Percentiles rank a stretch among this genome's conserved stretches.
These are phyloP conservation scores for Isatis lusitanica DNA, from an alignment of 441 rosid species.

Conservation along the genomic window DNA sequence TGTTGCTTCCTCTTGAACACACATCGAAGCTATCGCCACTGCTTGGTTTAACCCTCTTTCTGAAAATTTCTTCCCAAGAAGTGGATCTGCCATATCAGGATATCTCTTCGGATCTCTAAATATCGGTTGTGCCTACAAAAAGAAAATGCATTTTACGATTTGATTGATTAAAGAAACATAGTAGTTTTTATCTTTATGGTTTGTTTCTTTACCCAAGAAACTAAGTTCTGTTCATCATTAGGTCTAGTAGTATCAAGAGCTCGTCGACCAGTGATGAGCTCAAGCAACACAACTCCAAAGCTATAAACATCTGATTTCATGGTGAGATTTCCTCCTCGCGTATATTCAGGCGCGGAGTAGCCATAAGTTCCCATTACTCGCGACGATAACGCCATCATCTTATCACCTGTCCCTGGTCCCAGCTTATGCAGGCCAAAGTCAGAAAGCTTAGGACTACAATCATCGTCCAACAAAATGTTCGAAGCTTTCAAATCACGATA, in stretches of 20 bases:
- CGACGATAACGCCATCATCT: constrained; percentile 42
- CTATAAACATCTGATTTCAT: constrained; percentile 79
- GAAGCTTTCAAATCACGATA: constrained; percentile 74
- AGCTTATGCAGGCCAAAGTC: constrained; percentile 67
- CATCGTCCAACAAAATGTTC: constrained; percentile 64
- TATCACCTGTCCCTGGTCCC: constrained; percentile 50
- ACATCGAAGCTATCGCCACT: constrained; percentile 94
- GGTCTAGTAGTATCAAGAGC: constrained; percentile 81
- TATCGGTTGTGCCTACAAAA: constrained; percentile 68
- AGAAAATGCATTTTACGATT: neutral
- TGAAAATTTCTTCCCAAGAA: constrained; percentile 47
- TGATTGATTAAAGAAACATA: neutral
- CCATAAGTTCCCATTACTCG: constrained; percentile 90
- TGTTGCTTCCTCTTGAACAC: constrained; percentile 77
- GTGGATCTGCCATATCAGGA: constrained; percentile 87
- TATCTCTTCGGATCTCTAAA: constrained; percentile 80
- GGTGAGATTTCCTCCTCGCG: constrained; percentile 59
- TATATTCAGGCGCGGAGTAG: constrained; percentile 86
- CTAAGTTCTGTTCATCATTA: constrained; percentile 76
- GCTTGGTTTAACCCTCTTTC: constrained; percentile 86
- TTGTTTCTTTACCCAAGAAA: constrained; percentile 67
- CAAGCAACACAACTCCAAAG: constrained; percentile 85
- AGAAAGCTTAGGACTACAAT: constrained; percentile 56
- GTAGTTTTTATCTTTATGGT: neutral
- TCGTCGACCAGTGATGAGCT: constrained; percentile 78